Evolutionary conservation across 208 protist species (phyloP).

Genomic region (Trypanosoma brucei): DNA sequence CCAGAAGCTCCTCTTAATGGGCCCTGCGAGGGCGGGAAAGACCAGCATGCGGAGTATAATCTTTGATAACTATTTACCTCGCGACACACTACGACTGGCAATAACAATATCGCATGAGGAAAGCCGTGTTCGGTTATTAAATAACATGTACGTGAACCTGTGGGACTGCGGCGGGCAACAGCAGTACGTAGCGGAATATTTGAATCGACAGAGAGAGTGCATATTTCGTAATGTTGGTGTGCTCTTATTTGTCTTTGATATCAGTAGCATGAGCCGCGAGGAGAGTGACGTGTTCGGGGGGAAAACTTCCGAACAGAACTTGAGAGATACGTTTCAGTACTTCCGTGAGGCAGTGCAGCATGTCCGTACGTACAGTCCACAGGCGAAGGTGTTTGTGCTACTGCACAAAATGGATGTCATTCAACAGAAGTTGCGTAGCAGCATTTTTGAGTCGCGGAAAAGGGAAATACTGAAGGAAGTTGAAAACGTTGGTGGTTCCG

Average conservation of each 20-base stretch:
- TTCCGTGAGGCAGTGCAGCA: constrained; percentile 95
- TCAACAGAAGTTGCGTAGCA: constrained; percentile 50
- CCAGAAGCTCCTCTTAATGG: constrained; percentile 97
- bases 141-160: constrained; percentile 98
- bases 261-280: constrained; percentile 89
- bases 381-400: constrained; percentile 97
- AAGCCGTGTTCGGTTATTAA: constrained; percentile 97
- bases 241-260: constrained; percentile 99
- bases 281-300: constrained; percentile 18
- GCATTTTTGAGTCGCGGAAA: constrained; percentile 69
- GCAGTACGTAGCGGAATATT: constrained; percentile 97
- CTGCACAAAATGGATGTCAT: constrained; percentile 99
- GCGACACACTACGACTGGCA: constrained; percentile 90
- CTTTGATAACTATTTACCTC: constrained; percentile 98
- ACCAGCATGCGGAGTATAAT: constrained; percentile 99
- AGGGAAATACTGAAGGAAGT: constrained; percentile 62
- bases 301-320: constrained; percentile 59
- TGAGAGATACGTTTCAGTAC: constrained; percentile 95
- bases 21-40: constrained; percentile 91
- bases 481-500: constrained; percentile 35
- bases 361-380: constrained; percentile 93
- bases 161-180: constrained; percentile 99
- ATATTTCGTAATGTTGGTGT: constrained; percentile 98
- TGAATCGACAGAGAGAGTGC: constrained; percentile 96
- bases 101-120: constrained; percentile 97